Evolutionary conservation across 495 filamentous ascomycete genomes (phyloP).

Genomic region (Xylaria curta): DNA sequence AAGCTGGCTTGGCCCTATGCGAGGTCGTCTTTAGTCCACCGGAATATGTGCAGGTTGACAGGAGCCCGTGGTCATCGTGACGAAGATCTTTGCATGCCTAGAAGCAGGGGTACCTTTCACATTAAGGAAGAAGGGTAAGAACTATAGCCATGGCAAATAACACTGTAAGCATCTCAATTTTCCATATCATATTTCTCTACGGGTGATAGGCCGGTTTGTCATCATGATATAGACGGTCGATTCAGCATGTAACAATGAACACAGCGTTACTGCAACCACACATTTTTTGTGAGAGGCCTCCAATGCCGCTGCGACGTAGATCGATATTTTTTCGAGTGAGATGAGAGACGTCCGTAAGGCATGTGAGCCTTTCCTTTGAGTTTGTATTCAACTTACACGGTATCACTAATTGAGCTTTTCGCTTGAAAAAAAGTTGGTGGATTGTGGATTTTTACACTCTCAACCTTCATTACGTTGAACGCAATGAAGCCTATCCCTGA

Average conservation of each 20-base stretch:
- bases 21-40: conserved; percentile 17
- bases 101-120: conserved; percentile 13
- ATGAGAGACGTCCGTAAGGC: neutral
- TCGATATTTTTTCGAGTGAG: neutral
- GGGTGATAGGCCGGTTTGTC: neutral
- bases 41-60: conserved; percentile 5
- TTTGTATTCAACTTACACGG: conserved; percentile 10
- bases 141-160: conserved; percentile 1
- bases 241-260: neutral
- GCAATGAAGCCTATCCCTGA: neutral
- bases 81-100: conserved; percentile 22
- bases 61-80: conserved; percentile 13
- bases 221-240: neutral
- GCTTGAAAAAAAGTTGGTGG: too few species aligned
- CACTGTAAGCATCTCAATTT: neutral
- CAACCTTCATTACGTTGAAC: neutral
- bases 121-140: neutral
- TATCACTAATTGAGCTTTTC: neutral
- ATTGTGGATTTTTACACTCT: neutral
- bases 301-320: neutral
- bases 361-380: neutral
- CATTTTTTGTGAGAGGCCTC: neutral
- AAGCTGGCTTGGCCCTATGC: conserved; percentile 20
- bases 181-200: neutral
- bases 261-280: conserved; percentile 10